These are phyloP conservation scores for Metschnikowia lachancei DNA, from an alignment of 805 yeast species.

Conservation along the genomic window DNA sequence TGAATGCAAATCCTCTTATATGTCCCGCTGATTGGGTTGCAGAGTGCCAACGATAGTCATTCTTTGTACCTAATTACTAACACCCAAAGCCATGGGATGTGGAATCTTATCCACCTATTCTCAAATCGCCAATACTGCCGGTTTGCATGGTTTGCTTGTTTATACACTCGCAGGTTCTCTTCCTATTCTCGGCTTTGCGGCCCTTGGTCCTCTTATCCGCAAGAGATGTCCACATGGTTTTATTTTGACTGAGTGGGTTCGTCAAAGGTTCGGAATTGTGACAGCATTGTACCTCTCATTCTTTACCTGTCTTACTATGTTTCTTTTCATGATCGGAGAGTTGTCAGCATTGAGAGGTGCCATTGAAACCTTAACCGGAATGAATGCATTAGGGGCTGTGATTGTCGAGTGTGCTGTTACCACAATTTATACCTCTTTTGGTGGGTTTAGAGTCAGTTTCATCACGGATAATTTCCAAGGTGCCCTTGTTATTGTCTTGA, in stretches of 20 bases:
- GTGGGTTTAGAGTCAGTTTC: conserved; percentile 88
- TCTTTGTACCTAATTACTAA: conserved; percentile 14
- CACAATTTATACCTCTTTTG: conserved; percentile 79
- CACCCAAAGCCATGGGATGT: conserved; percentile 71
- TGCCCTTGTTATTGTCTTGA: conserved; percentile 59
- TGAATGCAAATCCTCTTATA: too few relatives aligned
- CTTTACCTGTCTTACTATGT: conserved; percentile 82
- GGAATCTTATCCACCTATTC: conserved; percentile 85
- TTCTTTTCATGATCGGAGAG: conserved; percentile 83
- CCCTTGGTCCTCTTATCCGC: conserved; percentile 77
- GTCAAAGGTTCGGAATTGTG: conserved; percentile 69
- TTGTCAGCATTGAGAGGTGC: conserved; percentile 77
- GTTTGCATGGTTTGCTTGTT: conserved; percentile 82
- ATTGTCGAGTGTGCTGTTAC: conserved; percentile 86
- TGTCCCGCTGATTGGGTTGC: neutral
- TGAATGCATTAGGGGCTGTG: conserved; percentile 75
- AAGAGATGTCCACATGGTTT: conserved; percentile 84
- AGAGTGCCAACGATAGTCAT: neutral
- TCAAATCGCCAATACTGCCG: conserved; percentile 80
- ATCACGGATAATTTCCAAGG: conserved; percentile 86
- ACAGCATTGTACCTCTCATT: conserved; percentile 74
- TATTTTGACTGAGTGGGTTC: conserved; percentile 92
- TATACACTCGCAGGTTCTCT: conserved; percentile 77
- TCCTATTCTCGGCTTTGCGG: conserved; percentile 82
- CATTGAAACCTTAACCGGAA: conserved; percentile 70